A percentile compares a stretch with the other conserved stretches of the same genome.
Conservation (phyloP, 257 asterid genomes). For the Penstemon eatonii region DNA sequence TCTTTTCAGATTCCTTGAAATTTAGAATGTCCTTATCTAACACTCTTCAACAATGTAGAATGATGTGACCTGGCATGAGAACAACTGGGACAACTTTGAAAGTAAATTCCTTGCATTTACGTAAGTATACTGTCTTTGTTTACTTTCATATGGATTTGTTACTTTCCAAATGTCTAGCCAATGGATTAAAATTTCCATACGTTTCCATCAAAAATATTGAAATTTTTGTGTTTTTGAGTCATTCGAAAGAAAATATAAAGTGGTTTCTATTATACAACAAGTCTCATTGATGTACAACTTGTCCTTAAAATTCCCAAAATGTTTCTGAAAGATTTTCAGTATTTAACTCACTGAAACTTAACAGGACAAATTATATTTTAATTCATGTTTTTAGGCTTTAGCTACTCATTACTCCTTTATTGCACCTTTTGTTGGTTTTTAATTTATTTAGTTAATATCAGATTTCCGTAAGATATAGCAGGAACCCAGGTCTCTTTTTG, state of each 20-base stretch:
- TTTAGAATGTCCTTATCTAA: neutral
- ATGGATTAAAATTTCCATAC: no score
- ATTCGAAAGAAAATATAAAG: no score
- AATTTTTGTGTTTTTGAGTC: no score
- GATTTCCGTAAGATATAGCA: neutral
- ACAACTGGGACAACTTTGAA: conserved; percentile 82
- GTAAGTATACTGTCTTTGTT: conserved; percentile 50
- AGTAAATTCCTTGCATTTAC: conserved; percentile 94
- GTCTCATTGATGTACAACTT: no score
- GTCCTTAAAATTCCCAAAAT: no score
- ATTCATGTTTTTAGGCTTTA: no score
- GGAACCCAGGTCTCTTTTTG: neutral
- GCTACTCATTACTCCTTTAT: conserved; percentile 6
- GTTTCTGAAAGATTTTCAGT: no score
- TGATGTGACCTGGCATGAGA: conserved; percentile 95
- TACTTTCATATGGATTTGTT: conserved; percentile 3
- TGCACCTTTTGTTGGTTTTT: conserved; percentile 1
- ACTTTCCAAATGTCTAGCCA: neutral
- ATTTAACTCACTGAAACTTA: no score
- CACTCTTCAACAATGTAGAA: conserved; percentile 45
- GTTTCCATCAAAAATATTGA: no score
- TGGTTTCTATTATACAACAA: no score
- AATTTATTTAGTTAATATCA: conserved; percentile 1
- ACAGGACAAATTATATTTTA: no score
- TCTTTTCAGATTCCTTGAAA: conserved; percentile 12